A percentile compares a stretch with the other conserved stretches of the same genome.
Conservation (phyloP, 768 basidiomycete genomes). For the Pholiota microspora region DNA sequence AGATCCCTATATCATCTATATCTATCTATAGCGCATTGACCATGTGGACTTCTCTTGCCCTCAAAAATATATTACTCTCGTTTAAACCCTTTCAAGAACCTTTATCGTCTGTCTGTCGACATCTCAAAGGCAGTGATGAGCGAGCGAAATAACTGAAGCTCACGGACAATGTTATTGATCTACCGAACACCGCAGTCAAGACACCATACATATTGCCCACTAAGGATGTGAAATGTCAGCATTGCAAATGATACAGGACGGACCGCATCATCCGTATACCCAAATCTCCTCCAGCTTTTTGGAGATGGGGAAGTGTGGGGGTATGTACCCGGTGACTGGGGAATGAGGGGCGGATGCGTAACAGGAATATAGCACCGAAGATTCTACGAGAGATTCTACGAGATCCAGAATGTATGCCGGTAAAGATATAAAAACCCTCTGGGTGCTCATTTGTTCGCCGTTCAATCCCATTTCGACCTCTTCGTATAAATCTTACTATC, state of each 20-base stretch:
- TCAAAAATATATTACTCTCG: conserved; percentile 13
- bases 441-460: neutral
- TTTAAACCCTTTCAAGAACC: neutral
- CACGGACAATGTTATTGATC: neutral
- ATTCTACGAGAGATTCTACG: conserved; percentile 13
- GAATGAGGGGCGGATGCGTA: neutral
- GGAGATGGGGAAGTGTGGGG: conserved; percentile 11
- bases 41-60: conserved; percentile 19
- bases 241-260: neutral
- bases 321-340: too few species aligned
- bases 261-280: neutral
- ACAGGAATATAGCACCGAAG: conserved; percentile 6
- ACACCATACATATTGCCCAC: neutral
- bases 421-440: neutral
- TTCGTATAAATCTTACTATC: neutral
- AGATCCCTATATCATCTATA: conserved; percentile 18
- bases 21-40: conserved; percentile 22
- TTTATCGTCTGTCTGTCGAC: neutral
- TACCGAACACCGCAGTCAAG: neutral
- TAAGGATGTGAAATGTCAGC: neutral
- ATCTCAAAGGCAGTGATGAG: neutral
- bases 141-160: neutral
- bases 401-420: neutral
- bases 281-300: neutral
- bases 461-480: neutral